Evolutionary conservation across 2,329 filamentous ascomycete species (phyloP).

Genomic region (Verruconis gallopava): DNA sequence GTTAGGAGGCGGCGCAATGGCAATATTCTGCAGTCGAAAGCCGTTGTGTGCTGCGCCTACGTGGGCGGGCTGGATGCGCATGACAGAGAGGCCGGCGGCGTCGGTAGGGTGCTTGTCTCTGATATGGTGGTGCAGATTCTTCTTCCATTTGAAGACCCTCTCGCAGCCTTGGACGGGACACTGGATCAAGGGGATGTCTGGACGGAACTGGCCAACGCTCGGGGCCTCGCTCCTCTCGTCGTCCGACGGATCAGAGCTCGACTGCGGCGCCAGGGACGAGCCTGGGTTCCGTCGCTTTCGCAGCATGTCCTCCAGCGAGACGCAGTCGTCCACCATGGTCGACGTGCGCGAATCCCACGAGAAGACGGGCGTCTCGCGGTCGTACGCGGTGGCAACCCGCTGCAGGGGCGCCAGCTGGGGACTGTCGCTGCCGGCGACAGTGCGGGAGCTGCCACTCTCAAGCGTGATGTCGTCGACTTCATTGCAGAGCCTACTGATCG

Average conservation of each 20-base stretch:
- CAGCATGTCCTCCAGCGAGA: slow-evolving; percentile 2
- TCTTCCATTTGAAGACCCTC: neutral
- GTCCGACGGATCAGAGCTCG: neutral
- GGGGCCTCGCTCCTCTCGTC: neutral
- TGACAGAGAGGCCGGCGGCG: neutral
- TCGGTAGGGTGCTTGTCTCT: neutral
- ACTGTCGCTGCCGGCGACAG: neutral
- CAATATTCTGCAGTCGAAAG: slow-evolving; percentile 1
- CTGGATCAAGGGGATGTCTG: neutral
- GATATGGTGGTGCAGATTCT: slow-evolving; percentile 1
- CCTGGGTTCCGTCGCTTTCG: neutral
- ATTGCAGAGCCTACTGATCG: slow-evolving; percentile 2
- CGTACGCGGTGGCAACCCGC: neutral
- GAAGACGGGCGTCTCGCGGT: slow-evolving; percentile 2
- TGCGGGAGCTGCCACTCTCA: neutral
- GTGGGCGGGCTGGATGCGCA: neutral
- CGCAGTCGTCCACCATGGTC: neutral
- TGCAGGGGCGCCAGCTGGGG: neutral
- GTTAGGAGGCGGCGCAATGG: slow-evolving; percentile 3
- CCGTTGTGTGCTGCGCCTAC: neutral
- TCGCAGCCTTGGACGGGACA: neutral
- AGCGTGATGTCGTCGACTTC: slow-evolving; percentile 9
- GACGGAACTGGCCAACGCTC: neutral
- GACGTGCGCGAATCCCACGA: slow-evolving; percentile 4
- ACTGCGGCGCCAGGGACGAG: slow-evolving; percentile 7